These are phyloP conservation scores for Lablab purpureus DNA, from an alignment of 306 rosid genomes.

Conservation along the genomic window DNA sequence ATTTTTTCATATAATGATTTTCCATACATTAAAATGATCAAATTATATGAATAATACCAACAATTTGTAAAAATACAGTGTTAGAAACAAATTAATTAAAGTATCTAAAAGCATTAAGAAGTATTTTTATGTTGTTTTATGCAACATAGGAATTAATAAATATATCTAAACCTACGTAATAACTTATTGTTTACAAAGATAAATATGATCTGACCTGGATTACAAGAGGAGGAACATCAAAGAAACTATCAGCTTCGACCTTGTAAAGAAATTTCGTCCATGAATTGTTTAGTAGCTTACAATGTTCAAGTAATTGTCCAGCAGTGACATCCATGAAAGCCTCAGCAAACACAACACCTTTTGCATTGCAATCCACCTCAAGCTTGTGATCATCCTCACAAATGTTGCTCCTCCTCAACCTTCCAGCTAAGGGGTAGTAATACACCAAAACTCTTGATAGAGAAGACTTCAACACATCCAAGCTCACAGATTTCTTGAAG, in stretches of 20 bases:
- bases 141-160: too few species aligned
- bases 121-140: too few species aligned
- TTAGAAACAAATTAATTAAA: too few species aligned
- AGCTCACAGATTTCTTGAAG: constrained; percentile 60
- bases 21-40: too few species aligned
- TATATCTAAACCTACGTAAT: not conserved
- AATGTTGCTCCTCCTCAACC: constrained; percentile 52
- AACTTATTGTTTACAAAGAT: not conserved
- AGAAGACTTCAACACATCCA: constrained; percentile 61
- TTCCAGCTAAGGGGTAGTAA: constrained; percentile 91
- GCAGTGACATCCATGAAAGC: constrained; percentile 78
- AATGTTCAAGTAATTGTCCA: constrained; percentile 59
- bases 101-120: too few species aligned
- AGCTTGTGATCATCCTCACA: constrained; percentile 65
- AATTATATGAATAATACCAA: too few species aligned
- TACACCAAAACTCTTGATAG: constrained; percentile 69
- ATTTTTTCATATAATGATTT: too few species aligned
- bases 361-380: constrained; percentile 79
- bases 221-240: constrained; percentile 87
- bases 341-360: constrained; percentile 82
- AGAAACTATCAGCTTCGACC: constrained; percentile 65
- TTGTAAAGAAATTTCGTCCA: constrained; percentile 77
- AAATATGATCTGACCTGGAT: constrained; percentile 64
- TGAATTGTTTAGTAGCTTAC: constrained; percentile 66
- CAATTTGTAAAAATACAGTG: too few species aligned